These are phyloP conservation scores for Peribolospora baueri DNA, from an alignment of 768 basidiomycete genomes.

Conservation along the genomic window DNA sequence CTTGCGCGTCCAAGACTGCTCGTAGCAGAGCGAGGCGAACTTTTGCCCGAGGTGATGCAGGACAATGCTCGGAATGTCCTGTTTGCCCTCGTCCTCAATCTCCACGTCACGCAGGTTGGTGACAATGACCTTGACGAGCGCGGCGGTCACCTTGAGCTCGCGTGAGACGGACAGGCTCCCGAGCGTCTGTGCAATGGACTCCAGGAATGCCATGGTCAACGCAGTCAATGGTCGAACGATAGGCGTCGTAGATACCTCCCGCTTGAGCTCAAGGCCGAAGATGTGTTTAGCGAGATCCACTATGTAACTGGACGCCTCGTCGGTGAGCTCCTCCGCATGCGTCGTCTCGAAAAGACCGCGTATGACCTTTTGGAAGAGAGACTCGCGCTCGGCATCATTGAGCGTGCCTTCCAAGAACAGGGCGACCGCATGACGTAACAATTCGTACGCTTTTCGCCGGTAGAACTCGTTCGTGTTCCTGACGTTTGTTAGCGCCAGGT, in stretches of 20 bases:
- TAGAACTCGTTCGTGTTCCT: conserved; percentile 24
- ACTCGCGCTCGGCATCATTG: conserved; percentile 44
- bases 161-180: too few relatives aligned
- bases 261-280: conserved; percentile 47
- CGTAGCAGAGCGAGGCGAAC: conserved; percentile 65
- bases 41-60: conserved; percentile 61
- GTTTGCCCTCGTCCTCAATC: conserved; percentile 6
- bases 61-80: conserved; percentile 20
- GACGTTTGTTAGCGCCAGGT: conserved; percentile 40
- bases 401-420: conserved; percentile 55
- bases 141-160: conserved; percentile 28
- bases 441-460: conserved; percentile 21
- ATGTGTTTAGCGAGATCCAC: conserved; percentile 42
- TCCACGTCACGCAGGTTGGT: conserved; percentile 36
- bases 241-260: conserved; percentile 5
- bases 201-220: conserved; percentile 48
- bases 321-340: conserved; percentile 40
- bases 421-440: conserved; percentile 43
- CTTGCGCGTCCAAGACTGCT: conserved; percentile 72
- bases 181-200: conserved; percentile 32
- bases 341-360: conserved; percentile 58
- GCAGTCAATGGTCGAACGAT: conserved; percentile 4
- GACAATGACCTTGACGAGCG: conserved; percentile 38
- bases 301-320: conserved; percentile 44
- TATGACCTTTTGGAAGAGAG: conserved; percentile 41